Conservation (phyloP, 1,139 yeast species). For the Yamadazyma oceani region DNA sequence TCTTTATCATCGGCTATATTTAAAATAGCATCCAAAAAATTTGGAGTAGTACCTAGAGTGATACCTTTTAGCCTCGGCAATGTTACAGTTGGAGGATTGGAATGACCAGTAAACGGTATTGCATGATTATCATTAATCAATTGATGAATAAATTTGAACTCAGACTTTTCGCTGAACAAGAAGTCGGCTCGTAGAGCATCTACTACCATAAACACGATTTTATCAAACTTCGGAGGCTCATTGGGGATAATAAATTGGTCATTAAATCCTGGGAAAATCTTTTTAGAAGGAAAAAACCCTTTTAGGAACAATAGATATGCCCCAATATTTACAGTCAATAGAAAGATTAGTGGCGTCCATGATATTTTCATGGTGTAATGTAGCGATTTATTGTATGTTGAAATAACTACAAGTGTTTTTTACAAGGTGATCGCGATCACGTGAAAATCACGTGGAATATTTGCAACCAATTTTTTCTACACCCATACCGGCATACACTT, state of each 20-base stretch:
- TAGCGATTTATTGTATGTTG: too few species aligned
- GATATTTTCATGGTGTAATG: constrained; percentile 5
- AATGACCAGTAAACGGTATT: constrained; percentile 83
- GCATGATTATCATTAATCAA: constrained; percentile 70
- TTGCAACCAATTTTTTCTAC: too few species aligned
- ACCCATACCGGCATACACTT: too few species aligned
- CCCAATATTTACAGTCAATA: constrained; percentile 10
- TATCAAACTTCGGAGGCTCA: constrained; percentile 55
- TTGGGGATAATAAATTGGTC: constrained; percentile 21
- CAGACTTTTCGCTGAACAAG: constrained; percentile 62
- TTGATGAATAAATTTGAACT: constrained; percentile 64
- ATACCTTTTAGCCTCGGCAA: constrained; percentile 77
- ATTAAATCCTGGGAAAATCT: constrained; percentile 59
- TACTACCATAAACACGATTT: constrained; percentile 77
- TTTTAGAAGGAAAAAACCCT: constrained; percentile 91
- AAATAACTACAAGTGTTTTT: too few species aligned
- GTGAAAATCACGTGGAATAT: too few species aligned
- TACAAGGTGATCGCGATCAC: too few species aligned
- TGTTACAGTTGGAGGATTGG: constrained; percentile 87
- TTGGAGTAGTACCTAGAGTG: constrained; percentile 80
- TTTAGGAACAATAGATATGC: constrained; percentile 56
- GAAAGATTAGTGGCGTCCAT: constrained; percentile 4
- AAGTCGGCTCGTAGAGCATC: constrained; percentile 94
- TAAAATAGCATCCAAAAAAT: constrained; percentile 79
- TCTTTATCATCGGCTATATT: constrained; percentile 90